Base-by-base conservation (phyloP, 805 yeast species). In the Cyberlindnera petersonii region DNA sequence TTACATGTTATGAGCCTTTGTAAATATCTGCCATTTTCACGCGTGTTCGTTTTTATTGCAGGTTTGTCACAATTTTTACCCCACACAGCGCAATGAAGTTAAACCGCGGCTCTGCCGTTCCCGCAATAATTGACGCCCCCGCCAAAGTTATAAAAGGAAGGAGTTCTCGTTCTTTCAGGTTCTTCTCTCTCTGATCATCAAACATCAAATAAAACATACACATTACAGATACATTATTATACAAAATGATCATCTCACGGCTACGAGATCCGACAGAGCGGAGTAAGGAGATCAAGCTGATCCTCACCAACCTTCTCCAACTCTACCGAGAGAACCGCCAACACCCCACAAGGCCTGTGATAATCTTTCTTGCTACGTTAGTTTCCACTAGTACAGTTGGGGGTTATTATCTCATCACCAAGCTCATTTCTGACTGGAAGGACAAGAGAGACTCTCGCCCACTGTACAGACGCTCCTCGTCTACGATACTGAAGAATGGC, bases 401-500 rank as follows among this genome's bases (percentile, higher is more conserved):
- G 11, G 35, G 37, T 0, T 52, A 49, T 1, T 53, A 43, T 30
- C 16, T 49, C 13, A 34, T 53, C 33, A 55, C 52, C 47, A 56
- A 56, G 36, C 20, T 53, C 15, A 47, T 56, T 22, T 39, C 49
- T 5, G 60, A 56, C 37, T 53, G 48, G 37, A 43, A 44, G 32
- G 60, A 56, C 30, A 55, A 46, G 39, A 28, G 59, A 5, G 59
- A 56, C 23, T 53, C 60, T 10, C 47, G 44, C 17, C 59, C 56
- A 4, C 37, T 56, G 1, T 55, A 56, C 43, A 49, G 51, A 43
- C 45, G 60, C 29, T 53, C 59, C 0, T 52, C 57, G 2, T 56
- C 60, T 1, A 53, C 56, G 3, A 47, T 56, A n/a, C 34, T 56
- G 33, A 50, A 42, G 33, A 56, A 56, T 35, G 60, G 60, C 15